Base-by-base conservation (phyloP, 495 filamentous ascomycete species). In the Cairneyella variabilis region DNA sequence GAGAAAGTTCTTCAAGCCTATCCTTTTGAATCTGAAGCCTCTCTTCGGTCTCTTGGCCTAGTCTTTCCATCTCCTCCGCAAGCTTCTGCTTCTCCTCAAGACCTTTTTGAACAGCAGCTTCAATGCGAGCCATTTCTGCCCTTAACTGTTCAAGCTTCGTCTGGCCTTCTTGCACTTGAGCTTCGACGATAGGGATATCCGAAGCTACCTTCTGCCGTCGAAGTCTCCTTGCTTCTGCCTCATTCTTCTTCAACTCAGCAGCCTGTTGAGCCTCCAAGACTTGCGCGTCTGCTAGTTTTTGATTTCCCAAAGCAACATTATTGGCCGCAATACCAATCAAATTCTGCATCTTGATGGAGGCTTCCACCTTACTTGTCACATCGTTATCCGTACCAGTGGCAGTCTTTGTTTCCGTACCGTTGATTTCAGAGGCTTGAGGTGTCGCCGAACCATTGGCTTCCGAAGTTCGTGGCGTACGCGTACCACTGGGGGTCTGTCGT, bases 181-280 rank as follows among this genome's bases (percentile, higher is more conserved):
- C 73, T 54, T 83, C 79, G n/a, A 85, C 63, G 11, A 66, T 65
- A 36, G 83, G 82, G 20, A 86, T 61, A 17, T 80, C 80, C 9
- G 74, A 67, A 50, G 79, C 71, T 28, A 86, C 81, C 17, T 80
- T 76, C 47, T 71, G 66, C 23, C 76, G 79, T 23, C 76, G 77
- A 26, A 74, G 58, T 3, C 69, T 51, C 50, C 71, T 71, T 16
- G 51, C 63, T 40, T 62, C 57, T 41, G 68, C 43, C 52, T 71
- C 26, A 11, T 58, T 43, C 61, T 62, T 41, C 49, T 57, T 60
- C n/a, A 66, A 36, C 27, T 59, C 57, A 20, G 41, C 42, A 18
- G 57, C 44, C 28, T 63, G 51, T 27, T 46, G 37, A 8, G 14
- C 7, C 22, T 63, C 63, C 3, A 43, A 39, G 40, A 36, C 48